Base-by-base conservation (phyloP, 1,139 yeast genomes). In the Taiozyma sp. region DNA sequence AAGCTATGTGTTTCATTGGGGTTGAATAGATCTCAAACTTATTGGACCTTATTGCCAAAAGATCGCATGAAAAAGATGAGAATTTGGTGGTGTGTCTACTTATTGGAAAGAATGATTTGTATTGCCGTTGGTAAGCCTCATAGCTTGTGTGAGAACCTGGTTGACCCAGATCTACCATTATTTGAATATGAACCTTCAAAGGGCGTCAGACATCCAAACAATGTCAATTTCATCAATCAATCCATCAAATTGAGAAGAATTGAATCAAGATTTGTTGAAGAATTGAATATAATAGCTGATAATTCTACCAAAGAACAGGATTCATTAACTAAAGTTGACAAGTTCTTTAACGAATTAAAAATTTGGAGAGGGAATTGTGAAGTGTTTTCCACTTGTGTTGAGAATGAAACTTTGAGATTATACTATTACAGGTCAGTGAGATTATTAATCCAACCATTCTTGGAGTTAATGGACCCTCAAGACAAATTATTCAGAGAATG, bases 31-130 rank as follows among this genome's bases (percentile, higher is more conserved):
- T 65, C 71, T 52, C 64, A 61, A 43, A 61, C 75, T 0, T 71
- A 76, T 51, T 65, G 65, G 43, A 62, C 63, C 9, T 42, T 54
- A 10, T 45, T 54, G n/a, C 59, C 65, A 9, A 63, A 67, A 44
- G 70, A 66, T 40, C 61, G 65, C 42, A 73, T 73, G 54, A 66
- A 71, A 45, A 72, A 72, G 55, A 65, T 78, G 64, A 71, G 84
- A 54, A 65, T 79, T 19, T 81, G 82, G 67, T 81, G 87, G 87
- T 78, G 82, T 56, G 75, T 77, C 16, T 81, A 80, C 59, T 59
- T 77, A 24, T 58, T 80, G 42, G 87, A 81, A 58, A 73, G 84
- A 56, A 72, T 81, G 66, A 77, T 80, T 47, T 75, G 81, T 36
- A 74, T 80, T 30, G 79, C 84, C 2, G 79, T 81, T 19, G 81